phyloP scores from a whole-genome alignment of 148 eudicot species.

The Cornus kousa region DNA sequence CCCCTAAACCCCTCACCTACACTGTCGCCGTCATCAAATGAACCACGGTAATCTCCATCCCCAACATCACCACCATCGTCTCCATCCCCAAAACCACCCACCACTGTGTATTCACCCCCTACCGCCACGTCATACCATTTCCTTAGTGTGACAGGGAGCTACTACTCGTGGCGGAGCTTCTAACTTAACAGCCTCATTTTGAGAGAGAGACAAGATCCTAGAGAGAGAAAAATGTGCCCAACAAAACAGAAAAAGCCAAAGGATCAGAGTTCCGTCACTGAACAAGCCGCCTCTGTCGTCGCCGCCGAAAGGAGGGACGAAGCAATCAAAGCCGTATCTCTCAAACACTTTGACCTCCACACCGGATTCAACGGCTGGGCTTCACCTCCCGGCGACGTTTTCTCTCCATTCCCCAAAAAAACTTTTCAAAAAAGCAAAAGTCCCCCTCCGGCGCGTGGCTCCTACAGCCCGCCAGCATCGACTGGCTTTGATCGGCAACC shows the following conservation, averaged over 20 bases:
- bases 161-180: not conserved
- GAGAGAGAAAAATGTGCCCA: constrained; percentile 20
- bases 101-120: too few relatives aligned
- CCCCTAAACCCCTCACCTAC: too few relatives aligned
- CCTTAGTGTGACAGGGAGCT: not conserved
- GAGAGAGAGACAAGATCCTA: not conserved
- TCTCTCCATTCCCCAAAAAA: constrained; percentile 45
- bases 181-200: not conserved
- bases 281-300: constrained; percentile 12
- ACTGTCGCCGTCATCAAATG: too few relatives aligned
- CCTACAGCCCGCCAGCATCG: constrained; percentile 74
- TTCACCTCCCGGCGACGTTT: constrained; percentile 72
- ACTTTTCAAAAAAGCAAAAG: constrained; percentile 54
- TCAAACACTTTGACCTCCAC: constrained; percentile 57
- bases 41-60: too few relatives aligned
- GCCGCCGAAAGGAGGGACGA: constrained; percentile 52
- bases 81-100: too few relatives aligned
- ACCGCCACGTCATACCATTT: too few relatives aligned
- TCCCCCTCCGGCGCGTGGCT: constrained; percentile 59
- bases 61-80: too few relatives aligned
- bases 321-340: constrained; percentile 57
- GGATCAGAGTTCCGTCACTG: constrained; percentile 15
- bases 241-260: constrained; percentile 20
- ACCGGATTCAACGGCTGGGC: constrained; percentile 82
- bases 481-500: constrained; percentile 66